Evolutionary conservation across 768 basidiomycete genomes (phyloP).

Genomic region (Leucosporidium creatinivorum): DNA sequence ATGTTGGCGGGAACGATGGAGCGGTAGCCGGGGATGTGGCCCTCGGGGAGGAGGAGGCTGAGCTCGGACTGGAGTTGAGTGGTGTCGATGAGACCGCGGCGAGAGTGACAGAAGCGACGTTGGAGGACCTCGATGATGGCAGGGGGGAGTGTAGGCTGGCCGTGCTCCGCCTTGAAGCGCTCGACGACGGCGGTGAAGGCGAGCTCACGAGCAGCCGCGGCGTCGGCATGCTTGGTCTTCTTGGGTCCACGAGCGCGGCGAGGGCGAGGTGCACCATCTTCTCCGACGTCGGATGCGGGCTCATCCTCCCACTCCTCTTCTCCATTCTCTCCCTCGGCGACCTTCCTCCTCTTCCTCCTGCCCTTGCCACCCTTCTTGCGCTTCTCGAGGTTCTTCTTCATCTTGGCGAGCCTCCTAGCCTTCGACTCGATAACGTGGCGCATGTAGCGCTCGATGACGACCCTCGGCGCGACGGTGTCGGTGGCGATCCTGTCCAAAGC

Average conservation of each 20-base stretch:
- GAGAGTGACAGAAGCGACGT: constrained; percentile 25
- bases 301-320: no score
- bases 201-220: constrained; percentile 53
- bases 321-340: no score
- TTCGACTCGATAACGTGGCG: not conserved
- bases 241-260: not conserved
- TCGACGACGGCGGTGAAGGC: constrained; percentile 60
- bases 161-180: constrained; percentile 40
- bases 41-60: constrained; percentile 13
- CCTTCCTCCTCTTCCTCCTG: no score
- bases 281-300: no score
- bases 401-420: constrained; percentile 31
- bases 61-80: constrained; percentile 27
- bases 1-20: constrained; percentile 10
- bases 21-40: constrained; percentile 3
- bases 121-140: constrained; percentile 27
- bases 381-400: constrained; percentile 19
- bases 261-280: no score
- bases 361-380: no score
- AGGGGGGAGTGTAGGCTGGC: constrained; percentile 3
- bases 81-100: constrained; percentile 17
- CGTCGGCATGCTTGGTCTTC: constrained; percentile 57
- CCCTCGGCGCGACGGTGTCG: not conserved
- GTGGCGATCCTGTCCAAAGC: constrained; percentile 17
- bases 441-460: constrained; percentile 14